These are phyloP conservation scores for Vickermania spadyakhi DNA, from an alignment of 208 protist genomes.

Conservation along the genomic window DNA sequence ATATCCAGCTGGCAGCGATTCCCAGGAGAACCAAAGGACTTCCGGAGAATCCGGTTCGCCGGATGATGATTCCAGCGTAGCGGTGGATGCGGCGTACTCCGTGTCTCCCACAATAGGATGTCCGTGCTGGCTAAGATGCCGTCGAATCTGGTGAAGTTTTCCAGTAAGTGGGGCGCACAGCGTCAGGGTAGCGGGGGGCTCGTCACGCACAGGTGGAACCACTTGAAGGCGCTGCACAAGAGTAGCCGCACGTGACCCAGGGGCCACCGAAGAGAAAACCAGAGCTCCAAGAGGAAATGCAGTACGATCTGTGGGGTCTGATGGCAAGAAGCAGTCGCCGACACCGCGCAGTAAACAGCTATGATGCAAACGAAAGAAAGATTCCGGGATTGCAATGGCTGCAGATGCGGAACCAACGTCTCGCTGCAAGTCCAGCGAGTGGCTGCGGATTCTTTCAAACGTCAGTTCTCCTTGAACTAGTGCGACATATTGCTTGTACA, in stretches of 20 bases:
- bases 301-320: not conserved
- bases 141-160: slow-evolving; percentile 86
- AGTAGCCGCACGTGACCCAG: slow-evolving; percentile 14
- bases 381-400: not conserved
- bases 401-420: too few species aligned
- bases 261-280: not conserved
- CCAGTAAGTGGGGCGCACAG: slow-evolving; percentile 86
- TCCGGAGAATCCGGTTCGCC: too few species aligned
- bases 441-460: not conserved
- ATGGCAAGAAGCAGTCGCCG: not conserved
- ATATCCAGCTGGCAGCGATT: too few species aligned
- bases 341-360: not conserved
- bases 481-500: slow-evolving; percentile 38
- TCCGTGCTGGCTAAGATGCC: slow-evolving; percentile 65
- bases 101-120: slow-evolving; percentile 82
- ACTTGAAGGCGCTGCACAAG: slow-evolving; percentile 20
- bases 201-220: too few species aligned
- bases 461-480: slow-evolving; percentile 17
- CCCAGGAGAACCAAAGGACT: too few species aligned
- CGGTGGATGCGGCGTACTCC: not conserved
- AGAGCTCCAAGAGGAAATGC: not conserved
- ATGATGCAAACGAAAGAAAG: not conserved
- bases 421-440: not conserved
- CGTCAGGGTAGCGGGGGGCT: slow-evolving; percentile 27
- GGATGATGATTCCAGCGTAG: too few species aligned